These are phyloP conservation scores for Chalaropsis thielavioides DNA, from an alignment of 2,329 filamentous ascomycete genomes.

Conservation along the genomic window DNA sequence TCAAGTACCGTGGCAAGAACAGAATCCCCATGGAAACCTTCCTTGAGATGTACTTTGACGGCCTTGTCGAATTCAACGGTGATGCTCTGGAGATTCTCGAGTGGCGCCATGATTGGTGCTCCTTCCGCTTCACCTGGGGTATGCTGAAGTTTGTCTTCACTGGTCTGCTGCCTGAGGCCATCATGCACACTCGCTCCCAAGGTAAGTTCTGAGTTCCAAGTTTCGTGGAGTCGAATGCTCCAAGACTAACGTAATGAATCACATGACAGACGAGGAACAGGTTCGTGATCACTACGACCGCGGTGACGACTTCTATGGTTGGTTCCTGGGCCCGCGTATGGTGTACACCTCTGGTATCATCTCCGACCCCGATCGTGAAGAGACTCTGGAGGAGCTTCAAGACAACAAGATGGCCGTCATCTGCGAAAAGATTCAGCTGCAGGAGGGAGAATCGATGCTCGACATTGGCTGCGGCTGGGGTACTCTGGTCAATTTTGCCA, in stretches of 20 bases:
- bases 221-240: neutral
- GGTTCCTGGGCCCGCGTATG: constrained; percentile 97
- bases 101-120: constrained; percentile 94
- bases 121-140: constrained; percentile 74
- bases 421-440: constrained; percentile 83
- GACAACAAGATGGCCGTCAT: constrained; percentile 94
- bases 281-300: constrained; percentile 96
- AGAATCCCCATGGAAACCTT: constrained; percentile 88
- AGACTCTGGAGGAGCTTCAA: constrained; percentile 85
- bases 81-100: constrained; percentile 81
- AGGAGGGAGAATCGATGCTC: constrained; percentile 68
- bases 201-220: constrained; percentile 24
- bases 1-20: constrained; percentile 60
- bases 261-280: constrained; percentile 61
- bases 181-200: constrained; percentile 85
- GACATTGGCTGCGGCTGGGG: constrained; percentile 98
- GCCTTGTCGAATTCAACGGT: constrained; percentile 88
- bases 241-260: neutral
- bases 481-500: constrained; percentile 85
- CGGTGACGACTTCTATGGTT: constrained; percentile 95
- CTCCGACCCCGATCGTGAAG: constrained; percentile 72
- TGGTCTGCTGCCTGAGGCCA: constrained; percentile 74
- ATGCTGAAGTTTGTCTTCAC: constrained; percentile 82
- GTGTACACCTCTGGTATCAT: constrained; percentile 96
- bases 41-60: constrained; percentile 95